These are phyloP conservation scores for Letharia lupina DNA, from an alignment of 495 filamentous ascomycete genomes.

Conservation along the genomic window DNA sequence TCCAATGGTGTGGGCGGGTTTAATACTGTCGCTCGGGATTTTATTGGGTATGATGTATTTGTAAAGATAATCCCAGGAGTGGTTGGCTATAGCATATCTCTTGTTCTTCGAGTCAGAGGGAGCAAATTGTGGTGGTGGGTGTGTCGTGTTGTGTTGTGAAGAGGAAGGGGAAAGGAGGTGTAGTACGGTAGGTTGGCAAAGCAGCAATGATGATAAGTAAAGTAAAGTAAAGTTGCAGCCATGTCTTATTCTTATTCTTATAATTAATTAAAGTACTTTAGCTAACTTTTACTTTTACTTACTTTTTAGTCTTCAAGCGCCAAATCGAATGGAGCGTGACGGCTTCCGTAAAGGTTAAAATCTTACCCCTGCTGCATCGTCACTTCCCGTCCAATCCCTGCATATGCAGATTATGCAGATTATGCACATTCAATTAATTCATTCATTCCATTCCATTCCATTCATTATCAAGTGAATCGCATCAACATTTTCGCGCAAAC, in stretches of 20 bases:
- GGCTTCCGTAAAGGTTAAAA: neutral
- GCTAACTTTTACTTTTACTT: too few species aligned
- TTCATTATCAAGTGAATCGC: neutral
- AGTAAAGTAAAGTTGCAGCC: neutral
- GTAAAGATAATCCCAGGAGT: neutral
- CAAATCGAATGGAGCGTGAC: slow-evolving; percentile 5
- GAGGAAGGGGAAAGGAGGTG: neutral
- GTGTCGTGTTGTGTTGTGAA: neutral
- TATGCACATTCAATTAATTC: too few species aligned
- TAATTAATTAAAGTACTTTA: too few species aligned
- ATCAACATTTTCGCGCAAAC: neutral
- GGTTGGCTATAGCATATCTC: neutral
- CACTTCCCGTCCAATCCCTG: slow-evolving; percentile 1
- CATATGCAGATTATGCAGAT: neutral
- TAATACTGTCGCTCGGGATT: too few species aligned
- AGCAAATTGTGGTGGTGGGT: neutral
- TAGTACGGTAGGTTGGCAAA: neutral
- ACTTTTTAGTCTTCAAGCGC: neutral
- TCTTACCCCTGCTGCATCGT: neutral
- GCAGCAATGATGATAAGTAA: neutral
- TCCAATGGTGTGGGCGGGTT: neutral
- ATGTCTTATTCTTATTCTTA: too few species aligned
- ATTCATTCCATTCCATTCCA: too few species aligned
- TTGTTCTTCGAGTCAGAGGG: neutral
- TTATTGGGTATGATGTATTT: neutral